A percentile compares a stretch with the other conserved stretches of the same genome.
Evolutionary conservation across 1,139 yeast species (phyloP).

Genomic region (Magnusiomyces tetraspermus): DNA sequence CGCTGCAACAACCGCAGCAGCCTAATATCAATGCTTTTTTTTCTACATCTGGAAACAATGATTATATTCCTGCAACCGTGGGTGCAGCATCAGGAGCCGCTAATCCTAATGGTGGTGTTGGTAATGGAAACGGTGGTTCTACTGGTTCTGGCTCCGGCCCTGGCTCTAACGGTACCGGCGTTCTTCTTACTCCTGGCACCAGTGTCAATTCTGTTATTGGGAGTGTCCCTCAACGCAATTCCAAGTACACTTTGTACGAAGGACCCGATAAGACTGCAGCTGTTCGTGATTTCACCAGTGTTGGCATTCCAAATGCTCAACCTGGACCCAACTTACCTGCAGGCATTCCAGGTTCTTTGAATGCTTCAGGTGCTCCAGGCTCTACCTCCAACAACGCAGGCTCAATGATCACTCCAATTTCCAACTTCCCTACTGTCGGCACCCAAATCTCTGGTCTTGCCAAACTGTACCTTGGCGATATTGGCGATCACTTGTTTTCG

Average conservation of each 20-base stretch:
- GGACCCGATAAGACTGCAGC: background rate
- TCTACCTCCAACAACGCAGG: background rate
- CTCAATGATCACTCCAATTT: background rate
- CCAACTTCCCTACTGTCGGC: background rate
- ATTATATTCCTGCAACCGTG: background rate
- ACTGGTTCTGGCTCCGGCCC: no score
- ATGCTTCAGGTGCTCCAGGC: no score
- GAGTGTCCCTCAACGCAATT: background rate
- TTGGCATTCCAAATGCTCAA: background rate
- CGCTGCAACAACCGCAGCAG: background rate
- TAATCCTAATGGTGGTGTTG: no score
- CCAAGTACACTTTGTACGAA: background rate
- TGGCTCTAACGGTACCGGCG: no score
- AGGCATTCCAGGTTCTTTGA: no score
- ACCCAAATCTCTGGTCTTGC: slow-evolving; percentile 32
- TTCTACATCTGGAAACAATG: background rate
- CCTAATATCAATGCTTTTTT: background rate
- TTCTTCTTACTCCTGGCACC: no score
- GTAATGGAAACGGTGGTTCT: no score
- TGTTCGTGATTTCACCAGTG: background rate
- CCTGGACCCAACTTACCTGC: background rate
- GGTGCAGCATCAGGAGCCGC: background rate
- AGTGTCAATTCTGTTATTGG: background rate
- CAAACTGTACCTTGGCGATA: slow-evolving; percentile 42
- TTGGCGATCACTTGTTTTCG: slow-evolving; percentile 43